Conservation (phyloP, 163 green algal genomes). For the Botryococcus braunii region DNA sequence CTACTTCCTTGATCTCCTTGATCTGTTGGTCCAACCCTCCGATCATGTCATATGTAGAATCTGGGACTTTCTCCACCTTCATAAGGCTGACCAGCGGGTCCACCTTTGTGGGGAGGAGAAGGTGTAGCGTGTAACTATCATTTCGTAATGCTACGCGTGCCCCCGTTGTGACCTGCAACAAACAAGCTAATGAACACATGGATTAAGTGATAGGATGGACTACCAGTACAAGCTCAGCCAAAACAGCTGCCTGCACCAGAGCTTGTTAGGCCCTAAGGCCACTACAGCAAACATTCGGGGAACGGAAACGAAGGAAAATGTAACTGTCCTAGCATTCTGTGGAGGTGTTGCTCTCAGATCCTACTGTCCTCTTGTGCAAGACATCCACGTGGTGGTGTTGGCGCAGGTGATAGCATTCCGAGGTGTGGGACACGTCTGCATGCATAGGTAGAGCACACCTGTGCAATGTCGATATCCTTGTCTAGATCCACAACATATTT, state of each 20-base stretch:
- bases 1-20: slow-evolving; percentile 99
- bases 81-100: slow-evolving; percentile 93
- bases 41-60: slow-evolving; percentile 99
- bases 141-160: slow-evolving; percentile 86
- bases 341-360: too few species aligned
- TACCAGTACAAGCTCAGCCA: too few species aligned
- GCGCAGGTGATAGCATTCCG: not conserved
- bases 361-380: too few species aligned
- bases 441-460: slow-evolving; percentile 7
- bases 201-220: too few species aligned
- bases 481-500: slow-evolving; percentile 99
- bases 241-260: too few species aligned
- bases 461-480: slow-evolving; percentile 49
- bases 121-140: slow-evolving; percentile 87
- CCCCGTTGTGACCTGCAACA: slow-evolving; percentile 63
- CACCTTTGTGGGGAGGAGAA: slow-evolving; percentile 91
- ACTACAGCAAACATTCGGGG: too few species aligned
- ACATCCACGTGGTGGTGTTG: not conserved
- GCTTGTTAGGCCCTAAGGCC: too few species aligned
- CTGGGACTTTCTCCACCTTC: slow-evolving; percentile 99
- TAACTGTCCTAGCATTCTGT: too few species aligned
- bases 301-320: too few species aligned
- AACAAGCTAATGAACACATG: too few species aligned
- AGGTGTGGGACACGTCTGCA: not conserved
- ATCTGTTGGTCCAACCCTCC: slow-evolving; percentile 98